phyloP scores from a whole-genome alignment of 2,329 filamentous ascomycete species.

The Coniella vitis region DNA sequence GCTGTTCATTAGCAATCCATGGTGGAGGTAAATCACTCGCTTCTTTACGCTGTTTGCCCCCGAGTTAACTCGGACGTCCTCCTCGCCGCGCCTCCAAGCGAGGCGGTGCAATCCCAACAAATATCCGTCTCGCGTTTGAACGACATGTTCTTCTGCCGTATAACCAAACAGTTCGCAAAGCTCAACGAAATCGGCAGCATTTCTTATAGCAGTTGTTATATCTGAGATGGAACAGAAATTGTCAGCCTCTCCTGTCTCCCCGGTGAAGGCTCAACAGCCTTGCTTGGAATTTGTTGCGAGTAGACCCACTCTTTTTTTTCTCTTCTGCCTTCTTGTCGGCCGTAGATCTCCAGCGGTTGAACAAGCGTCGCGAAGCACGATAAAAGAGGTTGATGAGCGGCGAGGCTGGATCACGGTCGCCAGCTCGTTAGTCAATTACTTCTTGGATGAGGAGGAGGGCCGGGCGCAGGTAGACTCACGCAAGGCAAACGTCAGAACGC shows the following conservation, averaged over 20 bases:
- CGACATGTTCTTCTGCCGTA: constrained; percentile 90
- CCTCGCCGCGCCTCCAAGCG: constrained; percentile 75
- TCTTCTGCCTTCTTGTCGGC: constrained; percentile 61
- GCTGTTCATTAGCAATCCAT: constrained; percentile 96
- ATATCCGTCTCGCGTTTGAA: constrained; percentile 91
- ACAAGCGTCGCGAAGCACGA: constrained; percentile 70
- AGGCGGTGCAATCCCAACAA: constrained; percentile 84
- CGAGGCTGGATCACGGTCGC: constrained; percentile 46
- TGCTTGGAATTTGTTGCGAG: constrained; percentile 33
- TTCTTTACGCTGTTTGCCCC: constrained; percentile 64
- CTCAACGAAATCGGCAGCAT: constrained; percentile 87
- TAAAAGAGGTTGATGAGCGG: constrained; percentile 81
- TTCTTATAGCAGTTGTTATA: constrained; percentile 69
- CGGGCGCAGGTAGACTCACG: constrained; percentile 46
- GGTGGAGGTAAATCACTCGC: constrained; percentile 87
- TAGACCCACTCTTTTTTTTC: constrained; percentile 53
- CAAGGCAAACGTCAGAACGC: constrained; percentile 79
- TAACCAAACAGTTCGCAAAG: constrained; percentile 90
- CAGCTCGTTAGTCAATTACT: neutral
- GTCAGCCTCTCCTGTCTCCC: constrained; percentile 11
- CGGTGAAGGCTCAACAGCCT: constrained; percentile 32
- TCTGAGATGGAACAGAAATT: constrained; percentile 44
- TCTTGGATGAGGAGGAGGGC: neutral
- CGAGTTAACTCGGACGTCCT: constrained; percentile 69
- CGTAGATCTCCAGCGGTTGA: constrained; percentile 69